Percentiles rank a stretch among this genome's conserved stretches.
Evolutionary conservation across 306 rosid genomes (phyloP).

Genomic region (Purshia tridentata): DNA sequence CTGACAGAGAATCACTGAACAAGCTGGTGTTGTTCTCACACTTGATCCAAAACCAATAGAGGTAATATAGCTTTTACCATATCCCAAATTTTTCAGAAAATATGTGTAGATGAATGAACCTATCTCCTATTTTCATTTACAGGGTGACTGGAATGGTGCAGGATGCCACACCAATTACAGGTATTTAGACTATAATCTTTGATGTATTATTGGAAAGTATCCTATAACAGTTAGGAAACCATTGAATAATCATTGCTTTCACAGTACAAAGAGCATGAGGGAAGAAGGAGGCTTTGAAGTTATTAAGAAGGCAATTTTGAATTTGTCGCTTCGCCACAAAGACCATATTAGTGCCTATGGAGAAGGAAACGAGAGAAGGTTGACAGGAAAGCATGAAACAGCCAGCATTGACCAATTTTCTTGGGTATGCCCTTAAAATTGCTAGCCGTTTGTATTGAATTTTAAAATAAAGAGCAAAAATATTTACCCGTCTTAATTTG

Average conservation of each 20-base stretch:
- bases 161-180: conserved; percentile 99
- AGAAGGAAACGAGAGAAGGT: conserved; percentile 97
- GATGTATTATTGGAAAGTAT: conserved; percentile 9
- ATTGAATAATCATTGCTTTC: conserved; percentile 25
- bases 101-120: conserved; percentile 8
- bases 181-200: conserved; percentile 36
- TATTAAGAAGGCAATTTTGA: conserved; percentile 93
- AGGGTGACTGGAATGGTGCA: conserved; percentile 99
- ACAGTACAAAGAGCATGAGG: conserved; percentile 96
- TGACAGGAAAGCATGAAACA: conserved; percentile 99
- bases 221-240: conserved; percentile 3
- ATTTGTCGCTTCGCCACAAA: conserved; percentile 88
- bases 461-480: neutral
- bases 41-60: conserved; percentile 98
- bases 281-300: conserved; percentile 90
- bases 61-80: conserved; percentile 41
- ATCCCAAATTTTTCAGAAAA: conserved; percentile 8
- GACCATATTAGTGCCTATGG: conserved; percentile 92
- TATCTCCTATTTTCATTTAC: conserved; percentile 24
- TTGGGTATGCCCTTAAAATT: conserved; percentile 61
- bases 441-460: conserved; percentile 18
- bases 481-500: neutral
- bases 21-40: conserved; percentile 92
- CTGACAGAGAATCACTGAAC: conserved; percentile 94
- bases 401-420: conserved; percentile 84